These are phyloP conservation scores for Tuber borchii DNA, from an alignment of 495 filamentous ascomycete genomes.

Conservation along the genomic window DNA sequence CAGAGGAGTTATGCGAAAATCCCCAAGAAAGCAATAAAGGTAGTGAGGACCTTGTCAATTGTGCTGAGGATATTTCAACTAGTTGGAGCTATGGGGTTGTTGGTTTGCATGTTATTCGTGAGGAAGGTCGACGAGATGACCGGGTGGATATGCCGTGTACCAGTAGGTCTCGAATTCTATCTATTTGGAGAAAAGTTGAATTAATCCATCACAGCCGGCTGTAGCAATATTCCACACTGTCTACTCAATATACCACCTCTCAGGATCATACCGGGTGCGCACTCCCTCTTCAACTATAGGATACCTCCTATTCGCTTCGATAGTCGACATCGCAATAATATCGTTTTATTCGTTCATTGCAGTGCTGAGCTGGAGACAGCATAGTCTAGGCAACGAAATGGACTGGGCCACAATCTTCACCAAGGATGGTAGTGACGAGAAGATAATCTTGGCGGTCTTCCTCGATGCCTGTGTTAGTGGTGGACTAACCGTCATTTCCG, in stretches of 20 bases:
- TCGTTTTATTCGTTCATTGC: slow-evolving; percentile 34
- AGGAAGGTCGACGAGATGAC: slow-evolving; percentile 30
- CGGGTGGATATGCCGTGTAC: slow-evolving; percentile 34
- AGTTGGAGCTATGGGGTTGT: slow-evolving; percentile 29
- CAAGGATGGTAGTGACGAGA: slow-evolving; percentile 1
- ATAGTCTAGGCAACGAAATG: slow-evolving; percentile 4
- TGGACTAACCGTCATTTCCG: slow-evolving; percentile 26
- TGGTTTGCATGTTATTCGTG: slow-evolving; percentile 30
- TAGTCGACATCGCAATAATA: slow-evolving; percentile 30
- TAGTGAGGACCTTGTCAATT: slow-evolving; percentile 12
- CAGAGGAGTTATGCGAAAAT: slow-evolving; percentile 12
- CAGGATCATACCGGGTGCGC: slow-evolving; percentile 31
- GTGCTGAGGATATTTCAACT: slow-evolving; percentile 25
- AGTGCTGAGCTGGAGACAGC: slow-evolving; percentile 26
- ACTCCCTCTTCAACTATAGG: slow-evolving; percentile 27
- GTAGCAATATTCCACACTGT: slow-evolving; percentile 31
- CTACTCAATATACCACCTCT: slow-evolving; percentile 35
- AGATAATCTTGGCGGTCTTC: slow-evolving; percentile 29
- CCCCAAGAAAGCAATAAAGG: slow-evolving; percentile 11
- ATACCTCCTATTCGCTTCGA: slow-evolving; percentile 30
- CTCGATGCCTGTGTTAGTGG: slow-evolving; percentile 21
- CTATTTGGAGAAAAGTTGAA: neutral
- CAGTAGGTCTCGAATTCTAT: slow-evolving; percentile 14
- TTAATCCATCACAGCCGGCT: slow-evolving; percentile 19
- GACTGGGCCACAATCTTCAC: slow-evolving; percentile 32